Evolutionary conservation across 2,329 filamentous ascomycete genomes (phyloP).

Genomic region (Verticillium nonalfalfae): DNA sequence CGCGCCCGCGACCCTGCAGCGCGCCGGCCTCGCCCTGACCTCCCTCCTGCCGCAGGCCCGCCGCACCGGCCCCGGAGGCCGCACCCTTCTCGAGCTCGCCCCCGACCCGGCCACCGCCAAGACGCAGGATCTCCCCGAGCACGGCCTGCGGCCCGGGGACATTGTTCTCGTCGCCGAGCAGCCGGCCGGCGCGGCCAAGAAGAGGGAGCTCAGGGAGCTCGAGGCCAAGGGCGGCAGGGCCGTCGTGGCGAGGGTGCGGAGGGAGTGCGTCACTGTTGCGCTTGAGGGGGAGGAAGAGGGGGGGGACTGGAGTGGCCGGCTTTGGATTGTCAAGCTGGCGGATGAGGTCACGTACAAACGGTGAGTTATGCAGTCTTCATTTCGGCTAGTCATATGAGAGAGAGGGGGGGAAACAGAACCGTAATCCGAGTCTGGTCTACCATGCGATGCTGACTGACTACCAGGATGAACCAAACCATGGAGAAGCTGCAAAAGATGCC

Average conservation of each 20-base stretch:
- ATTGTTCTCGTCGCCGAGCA: conserved; percentile 73
- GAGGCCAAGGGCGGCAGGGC: conserved; percentile 63
- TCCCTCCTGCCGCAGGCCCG: conserved; percentile 70
- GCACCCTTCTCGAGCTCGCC: conserved; percentile 75
- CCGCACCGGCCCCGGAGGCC: conserved; percentile 87
- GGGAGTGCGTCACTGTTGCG: conserved; percentile 56
- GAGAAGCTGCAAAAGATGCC: conserved; percentile 50
- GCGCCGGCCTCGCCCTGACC: conserved; percentile 71
- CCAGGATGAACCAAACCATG: conserved; percentile 59
- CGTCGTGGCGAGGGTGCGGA: conserved; percentile 61
- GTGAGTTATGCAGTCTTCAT: conserved; percentile 20
- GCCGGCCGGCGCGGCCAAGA: conserved; percentile 64
- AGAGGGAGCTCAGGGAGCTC: conserved; percentile 64
- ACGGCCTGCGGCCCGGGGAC: conserved; percentile 70
- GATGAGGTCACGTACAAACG: conserved; percentile 62
- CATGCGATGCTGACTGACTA: neutral
- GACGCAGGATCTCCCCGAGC: conserved; percentile 51
- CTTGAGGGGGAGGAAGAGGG: conserved; percentile 41
- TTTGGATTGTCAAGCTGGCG: conserved; percentile 62
- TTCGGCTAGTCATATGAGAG: too few species aligned
- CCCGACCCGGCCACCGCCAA: conserved; percentile 46
- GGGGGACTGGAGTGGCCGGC: conserved; percentile 34
- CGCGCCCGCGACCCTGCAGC: conserved; percentile 62
- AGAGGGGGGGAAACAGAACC: too few species aligned
- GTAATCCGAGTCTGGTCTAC: too few species aligned